Conservation (phyloP, 257 asterid species). For the Thymus mandschuricus region DNA sequence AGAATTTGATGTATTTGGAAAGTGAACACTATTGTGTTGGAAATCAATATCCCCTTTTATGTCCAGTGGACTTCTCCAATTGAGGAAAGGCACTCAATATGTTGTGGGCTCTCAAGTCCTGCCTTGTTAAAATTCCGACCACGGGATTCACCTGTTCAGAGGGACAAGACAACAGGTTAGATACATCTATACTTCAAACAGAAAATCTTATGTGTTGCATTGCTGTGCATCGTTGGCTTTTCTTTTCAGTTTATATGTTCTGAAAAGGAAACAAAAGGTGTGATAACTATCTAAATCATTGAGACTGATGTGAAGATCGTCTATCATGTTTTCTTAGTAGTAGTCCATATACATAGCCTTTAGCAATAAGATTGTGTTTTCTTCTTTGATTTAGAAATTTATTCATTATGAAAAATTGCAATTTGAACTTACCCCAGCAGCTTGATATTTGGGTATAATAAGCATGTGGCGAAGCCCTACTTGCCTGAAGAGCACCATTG, state of each 20-base stretch:
- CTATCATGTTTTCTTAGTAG: neutral
- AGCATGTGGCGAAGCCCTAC: constrained; percentile 91
- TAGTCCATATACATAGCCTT: no score
- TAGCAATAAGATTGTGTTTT: constrained; percentile 1
- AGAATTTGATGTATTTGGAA: constrained; percentile 32
- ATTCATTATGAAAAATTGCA: constrained; percentile 1
- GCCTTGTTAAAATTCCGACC: constrained; percentile 91
- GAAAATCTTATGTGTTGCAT: constrained; percentile 7
- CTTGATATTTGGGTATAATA: constrained; percentile 77
- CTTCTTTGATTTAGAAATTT: neutral
- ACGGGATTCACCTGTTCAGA: constrained; percentile 65
- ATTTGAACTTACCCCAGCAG: constrained; percentile 64
- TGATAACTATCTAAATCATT: neutral
- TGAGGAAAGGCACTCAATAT: constrained; percentile 66
- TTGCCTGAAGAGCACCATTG: constrained; percentile 80
- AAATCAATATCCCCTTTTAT: constrained; percentile 53
- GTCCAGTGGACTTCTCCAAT: constrained; percentile 55
- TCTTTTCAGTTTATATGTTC: constrained; percentile 13
- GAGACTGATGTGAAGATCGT: neutral
- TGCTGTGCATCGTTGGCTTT: constrained; percentile 8
- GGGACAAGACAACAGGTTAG: constrained; percentile 39
- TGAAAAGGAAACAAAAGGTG: neutral
- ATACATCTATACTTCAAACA: neutral
- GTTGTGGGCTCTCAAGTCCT: constrained; percentile 81
- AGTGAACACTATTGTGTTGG: constrained; percentile 26